Base-by-base conservation (phyloP, 164 flowering plant genomes). In the Kingdonia uniflora region DNA sequence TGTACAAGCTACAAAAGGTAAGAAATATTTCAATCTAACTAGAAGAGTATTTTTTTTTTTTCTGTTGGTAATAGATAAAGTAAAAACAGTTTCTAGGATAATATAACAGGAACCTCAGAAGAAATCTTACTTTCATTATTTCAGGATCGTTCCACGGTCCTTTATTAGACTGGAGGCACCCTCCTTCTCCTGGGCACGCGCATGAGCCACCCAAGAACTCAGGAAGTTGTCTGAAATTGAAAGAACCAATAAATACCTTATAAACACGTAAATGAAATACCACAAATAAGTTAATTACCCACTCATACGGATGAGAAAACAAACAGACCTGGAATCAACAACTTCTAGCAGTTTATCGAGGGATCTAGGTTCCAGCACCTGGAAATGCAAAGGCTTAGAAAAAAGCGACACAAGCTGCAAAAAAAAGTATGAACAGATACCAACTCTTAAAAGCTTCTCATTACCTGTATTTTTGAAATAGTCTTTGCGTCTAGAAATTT, bases 141-240 rank as follows among this genome's bases (percentile, higher is more conserved):
- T 77, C 84, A 62, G 84, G 85, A 74, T 92, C 88, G 56, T 71
- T 79, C 98, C 98, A 92, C 19, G 98, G 98, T 55, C 98, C 98
- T 58, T 76, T 84, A 42, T 84, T 78, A 46, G 95, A 82, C 49
- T 80, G 60, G 35, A 92, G 85, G 71, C 98, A 92, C 21, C 96
- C 96, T 66, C 95, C 95, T 57, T 84, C 87, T 25, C 50, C 65
- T 45, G 79, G 42, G 65, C 98, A 92, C 24, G 77, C 63, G 64
- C 98, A 92, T 20, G 95, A 72, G 48, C 98, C 98, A 61, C 98
- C 96, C 61, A 92, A 67, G 71, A 92, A 92, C 60, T 88, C 98
- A 54, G 98, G 98, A 69, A 92, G 73, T 60, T 92, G 87, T 66
- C 98, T 92, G 88, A 43, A 64, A 43, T 39, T 19, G 54, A 56